phyloP scores from a whole-genome alignment of 306 rosid genomes.

The Lotus japonicus region DNA sequence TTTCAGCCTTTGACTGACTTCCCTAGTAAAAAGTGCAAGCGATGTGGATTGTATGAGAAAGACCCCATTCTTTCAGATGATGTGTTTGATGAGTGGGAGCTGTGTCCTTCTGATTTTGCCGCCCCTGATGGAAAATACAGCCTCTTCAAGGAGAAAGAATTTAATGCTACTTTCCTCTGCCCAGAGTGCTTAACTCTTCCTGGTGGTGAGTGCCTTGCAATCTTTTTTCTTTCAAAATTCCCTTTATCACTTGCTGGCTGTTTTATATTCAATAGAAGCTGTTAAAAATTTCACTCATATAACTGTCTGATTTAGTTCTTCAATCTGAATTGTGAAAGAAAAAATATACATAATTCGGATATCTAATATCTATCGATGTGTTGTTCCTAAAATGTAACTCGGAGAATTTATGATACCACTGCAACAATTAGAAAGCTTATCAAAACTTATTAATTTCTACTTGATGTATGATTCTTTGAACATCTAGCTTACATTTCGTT shows the following conservation, averaged over 20 bases:
- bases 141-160: constrained; percentile 52
- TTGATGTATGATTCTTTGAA: not conserved
- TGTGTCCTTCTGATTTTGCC: constrained; percentile 80
- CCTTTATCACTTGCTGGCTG: not conserved
- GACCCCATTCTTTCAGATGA: constrained; percentile 58
- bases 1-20: constrained; percentile 82
- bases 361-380: not conserved
- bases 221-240: not conserved
- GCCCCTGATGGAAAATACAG: constrained; percentile 45
- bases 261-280: too few relatives aligned
- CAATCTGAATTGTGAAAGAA: too few relatives aligned
- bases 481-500: not conserved
- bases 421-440: not conserved
- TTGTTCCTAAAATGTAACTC: not conserved
- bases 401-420: not conserved
- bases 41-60: constrained; percentile 87
- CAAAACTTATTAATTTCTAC: not conserved
- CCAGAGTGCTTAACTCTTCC: constrained; percentile 40
- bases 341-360: too few relatives aligned
- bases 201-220: constrained; percentile 45
- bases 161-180: constrained; percentile 65
- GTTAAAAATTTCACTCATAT: too few relatives aligned
- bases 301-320: too few relatives aligned
- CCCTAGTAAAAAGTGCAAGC: constrained; percentile 60
- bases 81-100: constrained; percentile 81